Evolutionary conservation across 495 filamentous ascomycete genomes (phyloP).

Genomic region (Daldinia grandis): DNA sequence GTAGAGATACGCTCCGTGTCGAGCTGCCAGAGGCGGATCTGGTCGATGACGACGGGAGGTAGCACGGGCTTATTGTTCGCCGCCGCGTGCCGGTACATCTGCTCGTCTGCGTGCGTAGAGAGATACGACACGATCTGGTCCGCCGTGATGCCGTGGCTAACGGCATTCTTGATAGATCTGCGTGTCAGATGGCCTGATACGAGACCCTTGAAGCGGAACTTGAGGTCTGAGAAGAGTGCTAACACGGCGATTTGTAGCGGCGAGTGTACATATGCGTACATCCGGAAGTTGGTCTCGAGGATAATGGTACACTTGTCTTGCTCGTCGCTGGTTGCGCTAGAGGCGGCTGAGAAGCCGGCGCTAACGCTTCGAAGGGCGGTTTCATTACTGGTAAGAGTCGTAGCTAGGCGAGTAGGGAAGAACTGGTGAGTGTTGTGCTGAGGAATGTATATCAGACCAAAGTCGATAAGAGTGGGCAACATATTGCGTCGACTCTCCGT

Average conservation of each 20-base stretch:
- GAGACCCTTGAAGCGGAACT: constrained; percentile 89
- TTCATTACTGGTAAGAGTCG: constrained; percentile 86
- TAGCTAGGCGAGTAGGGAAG: constrained; percentile 94
- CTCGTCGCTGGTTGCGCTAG: constrained; percentile 50
- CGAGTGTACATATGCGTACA: constrained; percentile 95
- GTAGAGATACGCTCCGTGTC: constrained; percentile 92
- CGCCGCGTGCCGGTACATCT: constrained; percentile 76
- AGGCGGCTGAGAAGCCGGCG: constrained; percentile 59
- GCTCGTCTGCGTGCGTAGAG: constrained; percentile 87
- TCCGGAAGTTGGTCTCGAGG: constrained; percentile 97
- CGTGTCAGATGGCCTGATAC: constrained; percentile 89
- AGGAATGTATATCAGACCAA: constrained; percentile 85
- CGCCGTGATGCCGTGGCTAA: constrained; percentile 88
- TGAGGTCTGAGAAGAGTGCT: constrained; percentile 85
- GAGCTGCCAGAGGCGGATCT: constrained; percentile 97
- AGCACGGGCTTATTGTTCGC: constrained; percentile 69
- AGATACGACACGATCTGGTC: constrained; percentile 94
- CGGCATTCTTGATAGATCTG: constrained; percentile 83
- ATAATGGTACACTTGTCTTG: constrained; percentile 84
- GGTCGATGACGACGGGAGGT: constrained; percentile 95
- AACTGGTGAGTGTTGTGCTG: constrained; percentile 68
- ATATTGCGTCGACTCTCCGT: constrained; percentile 84
- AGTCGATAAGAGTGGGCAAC: constrained; percentile 84
- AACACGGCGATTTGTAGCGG: constrained; percentile 93
- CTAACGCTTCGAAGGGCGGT: constrained; percentile 71